Evolutionary conservation across 371 early-diverging fungal genomes (phyloP).

Genomic region (Mucor piriformis): DNA sequence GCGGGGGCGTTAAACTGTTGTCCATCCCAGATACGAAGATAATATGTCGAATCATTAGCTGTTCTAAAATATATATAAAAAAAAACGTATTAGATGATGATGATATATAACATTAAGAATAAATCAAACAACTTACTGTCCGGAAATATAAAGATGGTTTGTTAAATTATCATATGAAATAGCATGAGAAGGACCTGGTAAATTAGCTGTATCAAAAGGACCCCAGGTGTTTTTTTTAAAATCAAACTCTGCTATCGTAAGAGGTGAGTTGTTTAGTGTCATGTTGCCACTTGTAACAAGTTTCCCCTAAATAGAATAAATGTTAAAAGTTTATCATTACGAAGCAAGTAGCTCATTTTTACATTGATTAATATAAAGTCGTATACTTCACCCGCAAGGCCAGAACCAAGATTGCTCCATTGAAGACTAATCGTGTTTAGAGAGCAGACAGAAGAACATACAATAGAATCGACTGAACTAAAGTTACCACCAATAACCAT

Average conservation of each 20-base stretch:
- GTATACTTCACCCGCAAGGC: conserved; percentile 45
- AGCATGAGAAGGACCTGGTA: conserved; percentile 43
- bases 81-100: not conserved
- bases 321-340: not conserved
- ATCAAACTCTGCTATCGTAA: conserved; percentile 54
- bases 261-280: conserved; percentile 36
- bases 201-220: conserved; percentile 39
- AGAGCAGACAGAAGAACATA: conserved; percentile 51
- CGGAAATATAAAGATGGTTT: conserved; percentile 44
- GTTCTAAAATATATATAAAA: not conserved
- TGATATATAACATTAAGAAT: no score
- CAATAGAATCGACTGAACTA: conserved; percentile 47
- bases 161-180: conserved; percentile 41
- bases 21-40: conserved; percentile 49
- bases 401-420: conserved; percentile 48
- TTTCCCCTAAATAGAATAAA: conserved; percentile 1
- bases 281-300: conserved; percentile 56
- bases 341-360: not conserved
- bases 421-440: conserved; percentile 34
- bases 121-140: conserved; percentile 14
- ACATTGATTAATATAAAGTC: conserved; percentile 57
- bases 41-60: conserved; percentile 9
- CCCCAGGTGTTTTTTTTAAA: conserved; percentile 49
- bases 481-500: conserved; percentile 64
- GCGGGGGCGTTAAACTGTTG: conserved; percentile 19